Conservation (phyloP, 202 grass and related monocot species). For the Panicum virgatum region DNA sequence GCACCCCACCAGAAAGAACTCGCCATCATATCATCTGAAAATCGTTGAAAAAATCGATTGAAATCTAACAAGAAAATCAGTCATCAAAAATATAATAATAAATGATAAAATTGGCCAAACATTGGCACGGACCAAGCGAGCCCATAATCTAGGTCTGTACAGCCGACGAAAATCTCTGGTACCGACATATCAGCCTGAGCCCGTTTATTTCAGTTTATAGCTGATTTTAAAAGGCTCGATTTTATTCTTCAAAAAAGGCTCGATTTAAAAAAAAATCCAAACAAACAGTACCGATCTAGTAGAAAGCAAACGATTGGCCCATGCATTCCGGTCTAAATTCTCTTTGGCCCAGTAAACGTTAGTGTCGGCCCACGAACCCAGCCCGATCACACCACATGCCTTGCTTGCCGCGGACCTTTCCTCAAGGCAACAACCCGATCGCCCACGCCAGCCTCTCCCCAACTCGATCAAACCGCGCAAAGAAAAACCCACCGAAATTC, state of each 20-base stretch:
- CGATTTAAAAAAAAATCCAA: no score
- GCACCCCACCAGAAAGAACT: no score
- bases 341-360: background rate
- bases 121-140: background rate
- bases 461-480: conserved; percentile 23
- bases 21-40: no score
- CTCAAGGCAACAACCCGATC: conserved; percentile 25
- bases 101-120: no score
- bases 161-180: background rate
- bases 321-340: background rate
- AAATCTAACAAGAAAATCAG: no score
- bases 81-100: no score
- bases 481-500: conserved; percentile 7
- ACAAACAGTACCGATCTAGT: no score
- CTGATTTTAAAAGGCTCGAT: no score
- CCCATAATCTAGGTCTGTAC: background rate
- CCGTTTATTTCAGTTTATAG: no score
- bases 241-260: no score
- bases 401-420: background rate
- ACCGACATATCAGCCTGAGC: background rate
- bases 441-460: conserved; percentile 31
- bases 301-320: background rate
- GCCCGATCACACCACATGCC: background rate
- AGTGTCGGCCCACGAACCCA: background rate
- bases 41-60: no score